Percentiles rank a stretch among this genome's conserved stretches.
Conservation (phyloP, 192 early-diverging fungal genomes). For the Lunasporangiospora selenospora region DNA sequence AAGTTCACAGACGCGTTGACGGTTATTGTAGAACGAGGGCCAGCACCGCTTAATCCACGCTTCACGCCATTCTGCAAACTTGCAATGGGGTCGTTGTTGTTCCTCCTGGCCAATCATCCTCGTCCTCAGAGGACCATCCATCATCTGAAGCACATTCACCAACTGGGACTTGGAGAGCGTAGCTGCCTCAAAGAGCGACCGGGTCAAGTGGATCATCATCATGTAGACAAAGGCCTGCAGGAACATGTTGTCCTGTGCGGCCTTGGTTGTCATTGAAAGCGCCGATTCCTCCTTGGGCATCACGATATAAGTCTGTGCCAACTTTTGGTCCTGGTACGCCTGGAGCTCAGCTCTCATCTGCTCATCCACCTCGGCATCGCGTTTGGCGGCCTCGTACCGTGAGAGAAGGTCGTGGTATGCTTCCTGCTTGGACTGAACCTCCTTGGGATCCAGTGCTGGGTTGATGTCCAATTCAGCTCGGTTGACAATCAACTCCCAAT, state of each 20-base stretch:
- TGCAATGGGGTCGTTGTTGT: slow-evolving; percentile 21
- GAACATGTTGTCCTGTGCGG: slow-evolving; percentile 17
- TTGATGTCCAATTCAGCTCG: slow-evolving; percentile 30
- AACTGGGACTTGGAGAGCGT: slow-evolving; percentile 39
- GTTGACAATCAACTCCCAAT: slow-evolving; percentile 46
- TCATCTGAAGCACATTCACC: slow-evolving; percentile 32
- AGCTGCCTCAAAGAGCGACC: slow-evolving; percentile 36
- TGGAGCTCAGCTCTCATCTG: slow-evolving; percentile 42
- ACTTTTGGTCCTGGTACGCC: slow-evolving; percentile 36
- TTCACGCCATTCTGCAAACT: slow-evolving; percentile 42
- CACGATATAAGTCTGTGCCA: slow-evolving; percentile 36
- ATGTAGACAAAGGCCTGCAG: slow-evolving; percentile 47
- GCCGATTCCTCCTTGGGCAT: slow-evolving; percentile 29
- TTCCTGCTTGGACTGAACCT: slow-evolving; percentile 20
- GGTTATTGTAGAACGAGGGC: slow-evolving; percentile 45
- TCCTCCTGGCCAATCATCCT: slow-evolving; percentile 32
- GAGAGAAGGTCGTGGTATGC: slow-evolving; percentile 19
- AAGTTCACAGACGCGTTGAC: slow-evolving; percentile 33
- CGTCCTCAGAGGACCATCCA: slow-evolving; percentile 29
- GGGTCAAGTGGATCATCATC: slow-evolving; percentile 47
- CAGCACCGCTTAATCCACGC: slow-evolving; percentile 31
- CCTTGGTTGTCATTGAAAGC: background rate
- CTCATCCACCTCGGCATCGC: slow-evolving; percentile 36
- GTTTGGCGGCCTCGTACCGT: slow-evolving; percentile 22
- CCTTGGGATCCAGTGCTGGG: slow-evolving; percentile 38